phyloP scores from a whole-genome alignment of 352 stramenopile genomes.

The Peronospora destructor region DNA sequence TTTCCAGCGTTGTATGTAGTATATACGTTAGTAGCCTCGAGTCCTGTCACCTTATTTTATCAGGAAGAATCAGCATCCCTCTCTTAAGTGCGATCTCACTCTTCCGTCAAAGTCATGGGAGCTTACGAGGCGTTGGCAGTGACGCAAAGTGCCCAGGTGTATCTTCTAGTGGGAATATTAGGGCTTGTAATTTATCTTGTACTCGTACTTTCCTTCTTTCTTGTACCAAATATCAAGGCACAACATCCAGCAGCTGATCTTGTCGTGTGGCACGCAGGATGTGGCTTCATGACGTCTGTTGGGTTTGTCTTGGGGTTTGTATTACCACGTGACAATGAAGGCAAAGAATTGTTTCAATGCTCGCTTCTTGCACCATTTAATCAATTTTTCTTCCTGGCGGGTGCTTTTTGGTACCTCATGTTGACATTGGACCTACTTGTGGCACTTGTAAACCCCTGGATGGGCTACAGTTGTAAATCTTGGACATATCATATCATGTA shows the following conservation, averaged over 20 bases:
- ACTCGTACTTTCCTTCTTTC: conserved; percentile 61
- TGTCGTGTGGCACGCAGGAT: conserved; percentile 74
- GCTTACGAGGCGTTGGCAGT: conserved; percentile 58
- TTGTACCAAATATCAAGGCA: conserved; percentile 67
- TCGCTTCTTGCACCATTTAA: conserved; percentile 53
- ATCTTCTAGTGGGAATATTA: conserved; percentile 52
- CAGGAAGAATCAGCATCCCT: too few relatives aligned
- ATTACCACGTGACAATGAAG: conserved; percentile 14
- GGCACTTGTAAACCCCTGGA: conserved; percentile 83
- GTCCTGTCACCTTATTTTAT: too few relatives aligned
- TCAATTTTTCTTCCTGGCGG: conserved; percentile 74
- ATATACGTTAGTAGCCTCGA: too few relatives aligned
- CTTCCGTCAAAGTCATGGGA: conserved; percentile 10
- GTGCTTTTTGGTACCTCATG: conserved; percentile 78
- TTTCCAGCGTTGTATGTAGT: too few relatives aligned
- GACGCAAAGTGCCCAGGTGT: conserved; percentile 43
- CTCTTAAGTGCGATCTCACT: conserved; percentile 8
- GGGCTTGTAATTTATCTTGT: conserved; percentile 54
- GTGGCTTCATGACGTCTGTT: conserved; percentile 47
- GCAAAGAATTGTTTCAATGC: conserved; percentile 25
- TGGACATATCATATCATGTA: conserved; percentile 82
- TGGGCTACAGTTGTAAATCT: conserved; percentile 82
- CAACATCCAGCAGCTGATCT: conserved; percentile 72
- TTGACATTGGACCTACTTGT: conserved; percentile 77
- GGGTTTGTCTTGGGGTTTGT: conserved; percentile 55